A percentile compares a stretch with the other conserved stretches of the same genome.
Evolutionary conservation across 2,329 filamentous ascomycete species (phyloP).

Genomic region (Neofusicoccum sp.): DNA sequence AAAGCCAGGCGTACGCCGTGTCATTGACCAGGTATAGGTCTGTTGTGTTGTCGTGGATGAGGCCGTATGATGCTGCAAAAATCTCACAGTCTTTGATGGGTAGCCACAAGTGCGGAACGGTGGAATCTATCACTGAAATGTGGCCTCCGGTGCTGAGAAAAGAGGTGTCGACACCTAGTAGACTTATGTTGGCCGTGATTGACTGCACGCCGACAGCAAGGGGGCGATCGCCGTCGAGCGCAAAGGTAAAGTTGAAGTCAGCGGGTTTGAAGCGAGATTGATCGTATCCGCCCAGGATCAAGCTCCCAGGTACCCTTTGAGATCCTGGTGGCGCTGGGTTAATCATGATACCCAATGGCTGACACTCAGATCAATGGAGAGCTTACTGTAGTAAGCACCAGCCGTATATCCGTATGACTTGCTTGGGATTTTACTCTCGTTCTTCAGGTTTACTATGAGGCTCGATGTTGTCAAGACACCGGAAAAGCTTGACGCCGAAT

Average conservation of each 20-base stretch:
- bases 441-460: slow-evolving; percentile 33
- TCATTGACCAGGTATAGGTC: slow-evolving; percentile 45
- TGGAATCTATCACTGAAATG: background rate
- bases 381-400: slow-evolving; percentile 36
- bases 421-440: slow-evolving; percentile 36
- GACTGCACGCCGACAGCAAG: background rate
- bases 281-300: slow-evolving; percentile 48
- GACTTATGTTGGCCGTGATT: background rate
- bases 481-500: slow-evolving; percentile 32
- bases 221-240: background rate
- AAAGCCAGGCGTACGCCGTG: slow-evolving; percentile 36
- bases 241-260: slow-evolving; percentile 26
- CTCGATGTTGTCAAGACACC: slow-evolving; percentile 32
- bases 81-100: slow-evolving; percentile 38
- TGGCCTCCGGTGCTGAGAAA: background rate
- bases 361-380: background rate
- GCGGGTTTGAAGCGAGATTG: slow-evolving; percentile 38
- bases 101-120: slow-evolving; percentile 27
- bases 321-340: background rate
- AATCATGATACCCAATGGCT: background rate
- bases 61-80: slow-evolving; percentile 44
- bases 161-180: background rate
- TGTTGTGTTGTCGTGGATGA: slow-evolving; percentile 40
- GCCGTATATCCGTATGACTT: slow-evolving; percentile 40
- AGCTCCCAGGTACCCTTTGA: slow-evolving; percentile 38